Evolutionary conservation across 2,329 filamentous ascomycete species (phyloP), one percentile per base, ranked within the genome.

Genomic region (Claviceps sp.): DNA sequence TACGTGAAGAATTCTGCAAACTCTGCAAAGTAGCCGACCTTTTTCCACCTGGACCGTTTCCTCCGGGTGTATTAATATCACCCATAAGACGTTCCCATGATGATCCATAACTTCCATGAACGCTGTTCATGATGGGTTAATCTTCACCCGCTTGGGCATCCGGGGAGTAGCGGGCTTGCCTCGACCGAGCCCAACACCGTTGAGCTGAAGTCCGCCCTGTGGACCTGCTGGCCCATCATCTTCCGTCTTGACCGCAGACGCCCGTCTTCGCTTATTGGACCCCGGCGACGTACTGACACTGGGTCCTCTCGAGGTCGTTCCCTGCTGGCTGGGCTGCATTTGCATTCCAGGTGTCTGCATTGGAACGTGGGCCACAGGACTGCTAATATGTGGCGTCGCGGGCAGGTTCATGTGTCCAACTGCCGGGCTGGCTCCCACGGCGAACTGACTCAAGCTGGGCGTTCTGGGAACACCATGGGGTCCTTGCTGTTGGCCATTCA

Each of bases 341-440:
- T 81, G 78, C 81, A 85, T 85, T 55, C 73, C 72, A 22, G 81
- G 81, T 49, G 80, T 78, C 63, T 81, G 78, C 74, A 83, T 81
- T 50, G 76, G 72, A 16, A 76, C 79, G 14, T 77, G 75, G 18
- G 78, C 79, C 8, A 8, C 30, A 30, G 82, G 82, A 62, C 79
- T 83, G 51, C 78, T 75, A 52, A 72, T 60, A 51, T 81, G 79
- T 49, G 80, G 80, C 14, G 81, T 83, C 16, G 78, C 80, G 30
- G 81, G 79, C 4, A 83, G 71, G 59, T 77, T 74, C 56, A 82
- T 74, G 58, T 83, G 77, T n/a, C 71, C 70, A 36, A 75, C 67
- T 13, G 79, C 79, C 22, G 81, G 81, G 56, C 79, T 83, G 37
- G 77, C 72, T 14, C 77, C 77, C 63, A 83, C 74, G 5, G 70